Evolutionary conservation across 192 early-diverging fungal genomes (phyloP), one percentile per base, ranked within the genome.

Genomic region (Coemansia sp.): DNA sequence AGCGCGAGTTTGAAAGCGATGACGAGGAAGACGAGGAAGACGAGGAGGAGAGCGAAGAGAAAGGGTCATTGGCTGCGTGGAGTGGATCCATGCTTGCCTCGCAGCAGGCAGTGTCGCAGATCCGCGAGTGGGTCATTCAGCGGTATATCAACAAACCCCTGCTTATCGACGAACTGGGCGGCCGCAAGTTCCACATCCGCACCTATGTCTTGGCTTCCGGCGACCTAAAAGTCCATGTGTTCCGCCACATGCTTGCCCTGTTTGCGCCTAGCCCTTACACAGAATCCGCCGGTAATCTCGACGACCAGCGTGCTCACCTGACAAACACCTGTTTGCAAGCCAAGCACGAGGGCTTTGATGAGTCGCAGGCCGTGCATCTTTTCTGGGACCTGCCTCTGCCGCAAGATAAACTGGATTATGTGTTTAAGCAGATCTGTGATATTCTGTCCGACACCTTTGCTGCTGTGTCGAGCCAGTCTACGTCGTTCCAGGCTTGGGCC

Each of bases 81-180:
- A 38, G 10, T 30, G 49, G 37, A 32, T 32, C 30, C 26, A 28
- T 25, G 25, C 27, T 36, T 4, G 55, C 55, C 1, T 55, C 34
- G 15, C 20, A 40, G 29, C 52, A 73, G 29, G 56, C 35, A 7
- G 60, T 75, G 23, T 77, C 78, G 19, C 84, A 85, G 50, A 81
- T 85, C 17, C 74, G 84, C 36, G 84, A 85, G 33, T 85, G 82
- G 82, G 84, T 85, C 13, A 77, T 85, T 15, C 84, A 85, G 50
- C 71, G 81, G 4, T 85, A 85, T 50, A 81, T 85, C 18, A 70
- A 80, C 47, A 46, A 62, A 6, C 84, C 84, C 2, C 49, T 84
- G 17, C 46, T 85, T 20, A 44, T 85, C 9, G 27, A 43, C 10
- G 18, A 52, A 3, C 62, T 64, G 10, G 55, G 64, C 9, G 40